A percentile compares a stretch with the other conserved stretches of the same genome.
Evolutionary conservation across 2,329 filamentous ascomycete genomes (phyloP).

Genomic region (Lachnellula arida): DNA sequence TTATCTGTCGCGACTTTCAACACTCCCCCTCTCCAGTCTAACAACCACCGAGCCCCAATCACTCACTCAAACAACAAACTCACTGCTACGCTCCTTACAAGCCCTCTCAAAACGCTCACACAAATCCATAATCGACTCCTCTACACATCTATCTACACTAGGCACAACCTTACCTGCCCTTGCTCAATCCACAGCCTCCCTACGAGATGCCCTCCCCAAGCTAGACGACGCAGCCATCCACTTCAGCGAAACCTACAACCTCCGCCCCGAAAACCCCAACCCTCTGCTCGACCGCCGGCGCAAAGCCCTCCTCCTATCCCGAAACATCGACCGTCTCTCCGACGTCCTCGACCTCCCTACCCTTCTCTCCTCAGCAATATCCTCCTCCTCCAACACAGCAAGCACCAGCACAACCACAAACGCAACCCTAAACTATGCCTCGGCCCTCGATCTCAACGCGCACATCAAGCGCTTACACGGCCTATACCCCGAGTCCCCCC

Average conservation of each 20-base stretch:
- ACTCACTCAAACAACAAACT: conserved; percentile 76
- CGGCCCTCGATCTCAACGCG: conserved; percentile 85
- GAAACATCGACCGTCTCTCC: conserved; percentile 83
- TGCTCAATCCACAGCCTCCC: conserved; percentile 57
- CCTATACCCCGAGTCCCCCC: conserved; percentile 72
- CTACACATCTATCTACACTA: conserved; percentile 71
- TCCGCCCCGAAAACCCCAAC: conserved; percentile 59
- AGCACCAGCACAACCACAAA: conserved; percentile 38
- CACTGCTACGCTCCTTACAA: conserved; percentile 77
- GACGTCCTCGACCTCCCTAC: conserved; percentile 89
- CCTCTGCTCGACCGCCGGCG: conserved; percentile 66
- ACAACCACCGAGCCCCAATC: conserved; percentile 71
- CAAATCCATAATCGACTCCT: conserved; percentile 75
- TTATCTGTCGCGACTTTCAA: conserved; percentile 75
- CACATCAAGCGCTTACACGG: conserved; percentile 84
- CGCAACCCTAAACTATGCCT: conserved; percentile 70
- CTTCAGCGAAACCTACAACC: conserved; percentile 82
- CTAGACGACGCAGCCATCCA: conserved; percentile 73
- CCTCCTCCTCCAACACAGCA: conserved; percentile 40
- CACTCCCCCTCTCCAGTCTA: conserved; percentile 69
- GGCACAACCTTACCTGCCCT: conserved; percentile 67
- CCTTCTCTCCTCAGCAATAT: conserved; percentile 75
- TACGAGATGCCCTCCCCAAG: conserved; percentile 69
- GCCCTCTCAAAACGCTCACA: conserved; percentile 85
- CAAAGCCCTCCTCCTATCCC: conserved; percentile 72